Evolutionary conservation across 2,329 filamentous ascomycete species (phyloP).

Genomic region (Alternaria viburni): DNA sequence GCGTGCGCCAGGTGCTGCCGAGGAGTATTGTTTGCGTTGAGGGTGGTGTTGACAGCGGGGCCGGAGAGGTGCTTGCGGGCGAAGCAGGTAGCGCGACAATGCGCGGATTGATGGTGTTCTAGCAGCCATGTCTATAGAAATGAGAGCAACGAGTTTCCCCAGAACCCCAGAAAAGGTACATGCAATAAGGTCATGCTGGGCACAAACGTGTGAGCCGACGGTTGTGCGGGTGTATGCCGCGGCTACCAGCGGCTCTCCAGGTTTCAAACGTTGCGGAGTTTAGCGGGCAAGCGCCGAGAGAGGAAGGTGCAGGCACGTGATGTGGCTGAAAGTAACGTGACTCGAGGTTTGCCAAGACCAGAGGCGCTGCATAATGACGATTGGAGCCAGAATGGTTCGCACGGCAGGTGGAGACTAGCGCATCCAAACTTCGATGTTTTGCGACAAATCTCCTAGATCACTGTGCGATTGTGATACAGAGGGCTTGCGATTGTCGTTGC

Average conservation of each 20-base stretch:
- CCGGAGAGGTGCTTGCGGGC: slow-evolving; percentile 34
- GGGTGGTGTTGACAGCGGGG: slow-evolving; percentile 28
- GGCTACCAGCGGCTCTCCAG: slow-evolving; percentile 32
- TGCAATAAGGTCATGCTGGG: slow-evolving; percentile 10
- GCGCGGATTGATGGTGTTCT: slow-evolving; percentile 40
- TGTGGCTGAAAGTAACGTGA: not conserved
- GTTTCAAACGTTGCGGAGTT: slow-evolving; percentile 13
- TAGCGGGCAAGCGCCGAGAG: slow-evolving; percentile 1
- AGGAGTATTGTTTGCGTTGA: slow-evolving; percentile 53
- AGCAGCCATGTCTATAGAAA: slow-evolving; percentile 29
- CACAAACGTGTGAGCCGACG: slow-evolving; percentile 15
- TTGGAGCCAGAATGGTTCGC: slow-evolving; percentile 2
- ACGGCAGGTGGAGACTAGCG: slow-evolving; percentile 12
- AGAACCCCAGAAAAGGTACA: not conserved
- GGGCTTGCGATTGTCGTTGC: not conserved
- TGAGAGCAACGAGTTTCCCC: not conserved
- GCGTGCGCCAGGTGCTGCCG: slow-evolving; percentile 57
- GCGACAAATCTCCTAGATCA: not conserved
- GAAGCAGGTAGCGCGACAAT: slow-evolving; percentile 39
- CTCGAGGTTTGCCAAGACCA: not conserved
- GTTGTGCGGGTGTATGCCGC: slow-evolving; percentile 16
- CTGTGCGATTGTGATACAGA: not conserved
- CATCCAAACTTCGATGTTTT: not conserved
- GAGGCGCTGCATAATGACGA: slow-evolving; percentile 21
- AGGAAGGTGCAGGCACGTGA: slow-evolving; percentile 8